Percentiles rank a stretch among this genome's conserved stretches.
Evolutionary conservation across 345 rosid species (phyloP).

Genomic region (Lumnitzera racemosa): DNA sequence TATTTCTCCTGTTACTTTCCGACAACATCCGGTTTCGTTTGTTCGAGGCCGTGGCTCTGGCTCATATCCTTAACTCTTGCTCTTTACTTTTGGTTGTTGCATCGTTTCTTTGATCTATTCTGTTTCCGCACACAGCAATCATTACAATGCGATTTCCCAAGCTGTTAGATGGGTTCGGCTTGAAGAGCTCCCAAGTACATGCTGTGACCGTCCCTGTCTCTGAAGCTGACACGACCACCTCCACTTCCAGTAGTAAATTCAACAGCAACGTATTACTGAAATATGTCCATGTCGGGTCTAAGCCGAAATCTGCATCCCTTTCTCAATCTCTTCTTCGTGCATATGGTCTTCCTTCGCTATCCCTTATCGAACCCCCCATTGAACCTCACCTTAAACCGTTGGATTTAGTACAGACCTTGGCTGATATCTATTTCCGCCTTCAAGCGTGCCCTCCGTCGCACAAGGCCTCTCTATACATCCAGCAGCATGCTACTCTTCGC

Average conservation of each 20-base stretch:
- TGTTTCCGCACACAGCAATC: too few species aligned
- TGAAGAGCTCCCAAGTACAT: conserved; percentile 14
- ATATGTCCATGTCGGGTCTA: conserved; percentile 26
- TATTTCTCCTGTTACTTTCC: too few species aligned
- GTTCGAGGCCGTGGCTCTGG: too few species aligned
- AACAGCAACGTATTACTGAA: conserved; percentile 26
- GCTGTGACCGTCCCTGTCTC: conserved; percentile 2
- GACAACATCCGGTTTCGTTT: too few species aligned
- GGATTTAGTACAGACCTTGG: conserved; percentile 50
- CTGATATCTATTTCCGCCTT: conserved; percentile 56
- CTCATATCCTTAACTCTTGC: too few species aligned
- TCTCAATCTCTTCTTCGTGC: conserved; percentile 43
- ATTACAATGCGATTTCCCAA: conserved; percentile 8
- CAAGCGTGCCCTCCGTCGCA: conserved; percentile 32
- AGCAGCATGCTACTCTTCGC: conserved; percentile 56
- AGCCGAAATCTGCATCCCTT: conserved; percentile 31
- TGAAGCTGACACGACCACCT: not conserved
- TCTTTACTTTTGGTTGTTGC: too few species aligned
- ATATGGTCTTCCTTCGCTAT: conserved; percentile 57
- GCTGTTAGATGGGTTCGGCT: conserved; percentile 13
- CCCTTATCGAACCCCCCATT: conserved; percentile 66
- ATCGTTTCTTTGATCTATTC: too few species aligned
- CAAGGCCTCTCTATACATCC: conserved; percentile 39
- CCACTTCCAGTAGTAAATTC: conserved; percentile 5
- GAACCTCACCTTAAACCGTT: conserved; percentile 64